phyloP scores from a whole-genome alignment of 306 rosid species.

The Cucurbita argyrosperma region DNA sequence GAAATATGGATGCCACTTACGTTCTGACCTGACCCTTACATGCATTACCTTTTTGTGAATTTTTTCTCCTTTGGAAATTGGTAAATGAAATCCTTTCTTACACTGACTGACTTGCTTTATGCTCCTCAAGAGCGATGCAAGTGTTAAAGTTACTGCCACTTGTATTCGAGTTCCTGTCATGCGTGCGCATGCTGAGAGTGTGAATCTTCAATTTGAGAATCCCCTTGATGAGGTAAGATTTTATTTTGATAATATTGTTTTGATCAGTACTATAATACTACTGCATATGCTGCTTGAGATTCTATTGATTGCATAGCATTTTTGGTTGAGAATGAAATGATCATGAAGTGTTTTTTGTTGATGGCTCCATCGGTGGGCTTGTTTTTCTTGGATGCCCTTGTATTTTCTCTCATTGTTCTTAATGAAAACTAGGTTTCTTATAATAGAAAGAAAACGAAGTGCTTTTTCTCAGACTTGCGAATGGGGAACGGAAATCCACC shows the following conservation, averaged over 20 bases:
- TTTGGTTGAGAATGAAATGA: not conserved
- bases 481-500: not conserved
- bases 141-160: conserved; percentile 85
- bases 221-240: conserved; percentile 77
- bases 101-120: not conserved
- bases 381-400: too few relatives aligned
- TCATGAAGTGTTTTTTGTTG: not conserved
- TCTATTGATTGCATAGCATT: not conserved
- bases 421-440: too few relatives aligned
- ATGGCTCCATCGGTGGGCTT: too few relatives aligned
- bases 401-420: too few relatives aligned
- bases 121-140: conserved; percentile 44
- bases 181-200: conserved; percentile 98
- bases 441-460: not conserved
- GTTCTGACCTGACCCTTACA: not conserved
- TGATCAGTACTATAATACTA: not conserved
- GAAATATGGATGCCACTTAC: not conserved
- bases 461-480: not conserved
- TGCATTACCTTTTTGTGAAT: not conserved
- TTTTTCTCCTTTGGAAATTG: not conserved
- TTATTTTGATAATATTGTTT: not conserved
- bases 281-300: not conserved
- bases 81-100: not conserved
- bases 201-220: conserved; percentile 83
- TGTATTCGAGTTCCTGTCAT: conserved; percentile 93